Percentiles rank a stretch among this genome's conserved stretches.
These are phyloP conservation scores for Blastobotrys mokoenaii DNA, from an alignment of 805 yeast species.

Conservation along the genomic window DNA sequence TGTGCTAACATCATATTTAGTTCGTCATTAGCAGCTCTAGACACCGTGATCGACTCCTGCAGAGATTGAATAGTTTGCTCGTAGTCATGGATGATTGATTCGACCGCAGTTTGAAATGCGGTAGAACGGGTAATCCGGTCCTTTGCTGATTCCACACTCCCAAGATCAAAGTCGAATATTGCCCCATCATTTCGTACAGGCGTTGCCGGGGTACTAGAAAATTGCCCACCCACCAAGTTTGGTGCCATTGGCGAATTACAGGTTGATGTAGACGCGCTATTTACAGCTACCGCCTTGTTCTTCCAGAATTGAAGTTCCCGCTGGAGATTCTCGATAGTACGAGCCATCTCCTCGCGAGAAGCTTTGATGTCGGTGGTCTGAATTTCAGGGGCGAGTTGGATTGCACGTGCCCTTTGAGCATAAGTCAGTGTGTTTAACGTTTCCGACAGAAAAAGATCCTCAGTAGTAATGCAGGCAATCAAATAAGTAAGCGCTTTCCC, in stretches of 20 bases:
- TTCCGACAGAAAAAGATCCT: slow-evolving; percentile 14
- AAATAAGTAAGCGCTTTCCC: slow-evolving; percentile 83
- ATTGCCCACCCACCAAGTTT: not conserved
- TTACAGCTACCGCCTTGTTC: not conserved
- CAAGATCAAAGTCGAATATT: not conserved
- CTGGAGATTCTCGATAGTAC: slow-evolving; percentile 11
- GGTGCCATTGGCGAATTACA: not conserved
- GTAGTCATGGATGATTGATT: slow-evolving; percentile 13
- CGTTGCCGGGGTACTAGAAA: not conserved
- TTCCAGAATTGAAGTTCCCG: slow-evolving; percentile 15
- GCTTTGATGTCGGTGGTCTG: slow-evolving; percentile 11
- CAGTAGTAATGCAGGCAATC: slow-evolving; percentile 65
- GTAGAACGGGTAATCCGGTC: slow-evolving; percentile 12
- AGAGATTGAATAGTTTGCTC: slow-evolving; percentile 14
- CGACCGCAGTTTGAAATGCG: slow-evolving; percentile 14
- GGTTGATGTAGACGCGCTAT: slow-evolving; percentile 1
- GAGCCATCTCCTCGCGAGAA: slow-evolving; percentile 12
- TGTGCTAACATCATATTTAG: slow-evolving; percentile 1
- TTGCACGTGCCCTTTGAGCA: slow-evolving; percentile 20
- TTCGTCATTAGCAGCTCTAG: slow-evolving; percentile 5
- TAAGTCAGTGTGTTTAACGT: slow-evolving; percentile 19
- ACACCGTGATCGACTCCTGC: slow-evolving; percentile 10
- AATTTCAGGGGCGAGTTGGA: slow-evolving; percentile 21
- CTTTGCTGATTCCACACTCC: not conserved
- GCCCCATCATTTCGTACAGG: not conserved